These are phyloP conservation scores for Wallacemonas sp. DNA, from an alignment of 208 protist genomes.

Conservation along the genomic window DNA sequence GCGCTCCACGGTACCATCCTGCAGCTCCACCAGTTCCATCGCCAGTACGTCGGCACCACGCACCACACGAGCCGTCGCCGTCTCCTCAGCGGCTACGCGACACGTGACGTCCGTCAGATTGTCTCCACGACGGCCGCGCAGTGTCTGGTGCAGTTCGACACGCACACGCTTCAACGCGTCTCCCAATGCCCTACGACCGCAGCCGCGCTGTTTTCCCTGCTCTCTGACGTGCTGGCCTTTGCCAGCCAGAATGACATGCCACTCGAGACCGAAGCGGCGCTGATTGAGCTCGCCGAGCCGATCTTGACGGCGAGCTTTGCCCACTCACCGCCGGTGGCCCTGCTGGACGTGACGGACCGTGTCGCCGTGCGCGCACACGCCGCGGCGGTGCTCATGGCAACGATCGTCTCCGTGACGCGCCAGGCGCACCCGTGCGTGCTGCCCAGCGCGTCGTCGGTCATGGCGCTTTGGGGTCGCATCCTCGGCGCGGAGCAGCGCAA, in stretches of 20 bases:
- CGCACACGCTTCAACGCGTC: slow-evolving; percentile 23
- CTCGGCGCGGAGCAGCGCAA: not conserved
- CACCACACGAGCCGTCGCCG: slow-evolving; percentile 33
- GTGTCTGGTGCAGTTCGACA: slow-evolving; percentile 17
- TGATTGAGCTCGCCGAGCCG: slow-evolving; percentile 1
- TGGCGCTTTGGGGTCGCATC: not conserved
- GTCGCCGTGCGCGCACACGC: slow-evolving; percentile 30
- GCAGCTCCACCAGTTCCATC: slow-evolving; percentile 79
- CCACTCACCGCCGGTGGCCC: not conserved
- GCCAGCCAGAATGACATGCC: slow-evolving; percentile 8
- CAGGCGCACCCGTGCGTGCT: not conserved
- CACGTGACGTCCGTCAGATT: slow-evolving; percentile 13
- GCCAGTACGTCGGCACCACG: slow-evolving; percentile 73
- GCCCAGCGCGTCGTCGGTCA: not conserved
- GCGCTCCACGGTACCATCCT: slow-evolving; percentile 73
- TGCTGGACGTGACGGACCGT: slow-evolving; percentile 24
- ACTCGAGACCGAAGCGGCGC: not conserved
- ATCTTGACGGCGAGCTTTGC: not conserved
- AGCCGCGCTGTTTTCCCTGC: slow-evolving; percentile 44
- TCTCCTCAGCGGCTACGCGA: slow-evolving; percentile 42
- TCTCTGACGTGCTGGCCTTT: slow-evolving; percentile 65
- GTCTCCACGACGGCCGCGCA: slow-evolving; percentile 25
- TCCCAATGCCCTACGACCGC: slow-evolving; percentile 58
- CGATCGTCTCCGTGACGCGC: not conserved
- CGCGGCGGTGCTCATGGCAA: slow-evolving; percentile 22